These are phyloP conservation scores for Mortierella sp. DNA, from an alignment of 371 early-diverging fungal genomes.

Conservation along the genomic window DNA sequence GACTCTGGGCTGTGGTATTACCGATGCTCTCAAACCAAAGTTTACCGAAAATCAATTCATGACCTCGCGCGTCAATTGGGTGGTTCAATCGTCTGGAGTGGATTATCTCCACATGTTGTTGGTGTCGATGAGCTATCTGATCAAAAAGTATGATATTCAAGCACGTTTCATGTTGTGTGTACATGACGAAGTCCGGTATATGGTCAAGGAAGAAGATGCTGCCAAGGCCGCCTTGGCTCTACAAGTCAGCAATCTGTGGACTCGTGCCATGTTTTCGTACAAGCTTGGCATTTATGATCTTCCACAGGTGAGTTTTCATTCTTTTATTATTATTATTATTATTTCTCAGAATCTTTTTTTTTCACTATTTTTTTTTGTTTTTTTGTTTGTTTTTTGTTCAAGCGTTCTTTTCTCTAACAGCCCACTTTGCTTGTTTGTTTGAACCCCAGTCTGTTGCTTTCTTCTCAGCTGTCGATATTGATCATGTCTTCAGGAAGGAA, in stretches of 20 bases:
- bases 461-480: conserved; percentile 96
- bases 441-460: conserved; percentile 88
- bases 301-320: conserved; percentile 78
- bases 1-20: conserved; percentile 87
- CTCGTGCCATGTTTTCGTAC: conserved; percentile 88
- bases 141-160: conserved; percentile 78
- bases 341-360: background rate
- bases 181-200: conserved; percentile 97
- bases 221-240: conserved; percentile 87
- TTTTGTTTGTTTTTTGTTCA: background rate
- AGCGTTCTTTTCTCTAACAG: background rate
- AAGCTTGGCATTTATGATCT: conserved; percentile 88
- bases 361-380: background rate
- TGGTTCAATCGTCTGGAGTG: conserved; percentile 98
- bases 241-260: conserved; percentile 95
- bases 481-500: conserved; percentile 94
- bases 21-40: conserved; percentile 81
- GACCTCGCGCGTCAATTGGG: conserved; percentile 97
- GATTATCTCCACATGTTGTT: conserved; percentile 97
- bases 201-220: conserved; percentile 81
- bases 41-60: conserved; percentile 76
- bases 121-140: conserved; percentile 89
- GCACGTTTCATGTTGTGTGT: conserved; percentile 93
- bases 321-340: too few relatives aligned
- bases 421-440: background rate